These are phyloP conservation scores for Yarrowia alimentaria DNA, from an alignment of 805 yeast genomes.

Conservation along the genomic window DNA sequence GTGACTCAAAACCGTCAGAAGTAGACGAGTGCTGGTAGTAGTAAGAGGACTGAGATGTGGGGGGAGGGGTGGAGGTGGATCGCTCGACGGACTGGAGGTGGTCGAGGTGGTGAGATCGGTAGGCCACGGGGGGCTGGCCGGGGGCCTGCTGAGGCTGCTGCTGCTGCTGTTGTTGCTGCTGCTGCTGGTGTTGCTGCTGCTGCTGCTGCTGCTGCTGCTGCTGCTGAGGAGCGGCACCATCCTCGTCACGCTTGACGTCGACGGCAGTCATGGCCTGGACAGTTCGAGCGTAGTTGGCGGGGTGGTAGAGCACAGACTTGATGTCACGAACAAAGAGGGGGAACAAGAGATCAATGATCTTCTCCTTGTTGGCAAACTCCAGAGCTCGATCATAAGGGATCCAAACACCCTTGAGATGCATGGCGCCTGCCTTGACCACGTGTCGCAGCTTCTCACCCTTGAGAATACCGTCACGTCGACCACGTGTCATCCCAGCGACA, in stretches of 20 bases:
- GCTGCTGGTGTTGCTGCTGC: constrained; percentile 26
- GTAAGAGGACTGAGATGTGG: constrained; percentile 30
- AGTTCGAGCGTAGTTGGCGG: constrained; percentile 39
- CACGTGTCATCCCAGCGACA: constrained; percentile 85
- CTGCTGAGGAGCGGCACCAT: constrained; percentile 24
- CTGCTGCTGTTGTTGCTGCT: constrained; percentile 29
- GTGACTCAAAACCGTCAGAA: constrained; percentile 24
- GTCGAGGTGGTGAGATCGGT: constrained; percentile 27
- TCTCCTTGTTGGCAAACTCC: constrained; percentile 77
- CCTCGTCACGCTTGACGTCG: constrained; percentile 33
- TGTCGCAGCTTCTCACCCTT: constrained; percentile 74
- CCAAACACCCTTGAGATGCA: constrained; percentile 90
- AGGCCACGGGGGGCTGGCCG: constrained; percentile 8
- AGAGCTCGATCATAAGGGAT: constrained; percentile 81
- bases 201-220: constrained; percentile 29
- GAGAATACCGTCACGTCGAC: constrained; percentile 79
- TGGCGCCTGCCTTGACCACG: constrained; percentile 81
- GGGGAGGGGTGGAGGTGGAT: constrained; percentile 28
- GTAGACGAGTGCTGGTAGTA: constrained; percentile 28
- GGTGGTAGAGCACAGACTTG: constrained; percentile 35
- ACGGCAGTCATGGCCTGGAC: constrained; percentile 40
- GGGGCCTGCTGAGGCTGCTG: constrained; percentile 30
- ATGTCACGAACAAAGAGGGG: constrained; percentile 75
- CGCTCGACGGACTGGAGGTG: constrained; percentile 27
- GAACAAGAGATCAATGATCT: constrained; percentile 62